Evolutionary conservation across 495 filamentous ascomycete genomes (phyloP).

Genomic region (Cairneyella variabilis): DNA sequence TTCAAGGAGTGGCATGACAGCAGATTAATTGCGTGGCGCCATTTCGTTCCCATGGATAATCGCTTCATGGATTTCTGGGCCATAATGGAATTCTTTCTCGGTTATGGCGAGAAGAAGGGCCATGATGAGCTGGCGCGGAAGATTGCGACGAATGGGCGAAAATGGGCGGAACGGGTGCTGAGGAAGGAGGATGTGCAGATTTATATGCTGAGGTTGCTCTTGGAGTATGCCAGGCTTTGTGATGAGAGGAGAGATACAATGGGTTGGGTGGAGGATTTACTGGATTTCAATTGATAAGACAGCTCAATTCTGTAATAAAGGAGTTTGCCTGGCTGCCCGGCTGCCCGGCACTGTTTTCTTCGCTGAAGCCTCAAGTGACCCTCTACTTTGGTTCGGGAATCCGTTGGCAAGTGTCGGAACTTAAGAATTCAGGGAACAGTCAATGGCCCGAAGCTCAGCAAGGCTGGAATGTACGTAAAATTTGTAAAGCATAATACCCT

Average conservation of each 20-base stretch:
- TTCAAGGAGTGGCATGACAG: conserved; percentile 73
- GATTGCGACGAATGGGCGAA: conserved; percentile 63
- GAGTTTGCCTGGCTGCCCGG: too few species aligned
- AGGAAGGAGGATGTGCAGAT: conserved; percentile 80
- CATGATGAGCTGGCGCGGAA: conserved; percentile 10
- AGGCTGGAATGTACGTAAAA: too few species aligned
- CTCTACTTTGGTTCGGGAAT: too few species aligned
- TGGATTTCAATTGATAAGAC: too few species aligned
- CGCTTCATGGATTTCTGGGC: conserved; percentile 68
- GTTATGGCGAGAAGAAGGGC: conserved; percentile 27
- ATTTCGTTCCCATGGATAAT: conserved; percentile 81
- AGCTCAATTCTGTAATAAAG: too few species aligned
- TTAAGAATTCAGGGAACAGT: too few species aligned
- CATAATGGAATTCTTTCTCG: conserved; percentile 74
- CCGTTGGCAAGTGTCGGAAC: too few species aligned
- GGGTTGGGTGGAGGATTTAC: conserved; percentile 35
- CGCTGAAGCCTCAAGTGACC: too few species aligned
- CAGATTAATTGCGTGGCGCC: conserved; percentile 64
- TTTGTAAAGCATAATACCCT: too few species aligned
- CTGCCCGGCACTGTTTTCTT: too few species aligned
- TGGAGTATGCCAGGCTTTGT: conserved; percentile 70
- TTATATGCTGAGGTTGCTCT: conserved; percentile 71
- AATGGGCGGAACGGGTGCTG: conserved; percentile 62
- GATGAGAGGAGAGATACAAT: conserved; percentile 58
- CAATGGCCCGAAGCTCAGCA: too few species aligned